phyloP scores from a whole-genome alignment of 2,329 filamentous ascomycete genomes.

The Verticillium klebahnii region DNA sequence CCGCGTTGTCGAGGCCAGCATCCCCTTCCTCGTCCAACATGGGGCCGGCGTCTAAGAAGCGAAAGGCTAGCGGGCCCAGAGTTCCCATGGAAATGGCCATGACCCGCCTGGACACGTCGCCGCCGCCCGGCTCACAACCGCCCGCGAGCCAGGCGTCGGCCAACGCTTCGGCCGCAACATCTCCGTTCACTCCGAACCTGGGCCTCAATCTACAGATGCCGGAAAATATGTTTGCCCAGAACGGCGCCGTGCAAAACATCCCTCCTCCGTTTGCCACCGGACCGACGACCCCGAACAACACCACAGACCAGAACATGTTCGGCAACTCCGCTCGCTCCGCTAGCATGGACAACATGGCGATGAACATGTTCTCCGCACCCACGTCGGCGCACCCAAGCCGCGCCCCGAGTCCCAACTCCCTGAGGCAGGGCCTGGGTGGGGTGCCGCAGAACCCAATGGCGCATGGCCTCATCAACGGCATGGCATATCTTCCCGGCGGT shows the following conservation, averaged over 20 bases:
- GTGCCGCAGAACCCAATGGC: slow-evolving; percentile 38
- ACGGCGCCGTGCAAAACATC: slow-evolving; percentile 12
- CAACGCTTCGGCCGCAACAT: slow-evolving; percentile 34
- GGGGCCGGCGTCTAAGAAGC: slow-evolving; percentile 70
- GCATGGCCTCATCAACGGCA: slow-evolving; percentile 40
- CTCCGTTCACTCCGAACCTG: slow-evolving; percentile 48
- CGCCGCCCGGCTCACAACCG: slow-evolving; percentile 31
- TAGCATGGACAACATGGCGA: slow-evolving; percentile 60
- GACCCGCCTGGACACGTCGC: slow-evolving; percentile 69
- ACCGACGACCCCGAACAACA: slow-evolving; percentile 59
- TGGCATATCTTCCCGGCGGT: slow-evolving; percentile 38
- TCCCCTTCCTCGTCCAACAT: slow-evolving; percentile 59
- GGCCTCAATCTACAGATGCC: slow-evolving; percentile 35
- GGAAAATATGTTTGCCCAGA: slow-evolving; percentile 26
- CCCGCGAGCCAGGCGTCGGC: slow-evolving; percentile 28
- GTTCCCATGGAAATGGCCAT: slow-evolving; percentile 72
- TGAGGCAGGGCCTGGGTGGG: slow-evolving; percentile 41
- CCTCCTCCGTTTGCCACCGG: slow-evolving; percentile 41
- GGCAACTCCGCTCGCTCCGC: slow-evolving; percentile 53
- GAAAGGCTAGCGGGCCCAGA: slow-evolving; percentile 72
- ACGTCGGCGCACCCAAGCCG: slow-evolving; percentile 71
- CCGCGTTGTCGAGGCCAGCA: slow-evolving; percentile 60
- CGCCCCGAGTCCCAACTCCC: slow-evolving; percentile 64
- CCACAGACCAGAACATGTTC: slow-evolving; percentile 55
- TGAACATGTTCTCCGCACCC: slow-evolving; percentile 67